Conservation (phyloP, 225 moss, liverwort and hornwort species). For the Anthoceros angustus region DNA sequence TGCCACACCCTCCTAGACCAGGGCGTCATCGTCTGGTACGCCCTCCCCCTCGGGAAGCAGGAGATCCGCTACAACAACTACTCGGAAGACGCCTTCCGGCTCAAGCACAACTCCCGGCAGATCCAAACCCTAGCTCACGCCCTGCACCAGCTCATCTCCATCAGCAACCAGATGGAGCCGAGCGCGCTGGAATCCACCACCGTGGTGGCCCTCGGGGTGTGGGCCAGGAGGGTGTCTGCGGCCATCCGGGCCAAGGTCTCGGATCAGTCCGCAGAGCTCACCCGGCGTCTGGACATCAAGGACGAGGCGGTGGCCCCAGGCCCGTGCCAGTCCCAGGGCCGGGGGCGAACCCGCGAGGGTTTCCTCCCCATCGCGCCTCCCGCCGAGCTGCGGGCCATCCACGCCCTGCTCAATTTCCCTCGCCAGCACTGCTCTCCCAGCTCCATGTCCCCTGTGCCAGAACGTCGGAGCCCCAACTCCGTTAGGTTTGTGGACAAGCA, state of each 20-base stretch:
- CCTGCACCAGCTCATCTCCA: background rate
- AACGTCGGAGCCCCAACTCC: background rate
- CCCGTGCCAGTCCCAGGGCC: background rate
- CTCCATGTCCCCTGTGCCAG: background rate
- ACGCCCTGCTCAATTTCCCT: background rate
- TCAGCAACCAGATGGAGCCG: slow-evolving; percentile 5
- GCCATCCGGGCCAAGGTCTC: background rate
- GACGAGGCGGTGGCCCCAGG: background rate
- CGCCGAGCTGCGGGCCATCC: background rate
- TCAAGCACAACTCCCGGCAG: background rate
- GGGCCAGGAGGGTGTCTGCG: background rate
- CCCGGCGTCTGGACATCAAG: background rate
- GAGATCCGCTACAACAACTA: slow-evolving; percentile 2
- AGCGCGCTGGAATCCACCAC: background rate
- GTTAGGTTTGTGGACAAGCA: background rate
- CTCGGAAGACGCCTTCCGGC: background rate
- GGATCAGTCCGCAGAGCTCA: background rate
- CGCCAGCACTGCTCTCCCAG: background rate
- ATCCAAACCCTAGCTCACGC: slow-evolving; percentile 2
- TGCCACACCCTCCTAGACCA: background rate
- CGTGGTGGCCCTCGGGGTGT: background rate
- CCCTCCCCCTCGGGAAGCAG: background rate
- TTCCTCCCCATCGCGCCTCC: background rate
- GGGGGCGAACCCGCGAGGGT: background rate
- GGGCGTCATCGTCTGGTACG: slow-evolving; percentile 3